Percentiles rank a stretch among this genome's conserved stretches.
Conservation (phyloP, 108 stramenopile species). For the Cyclotella distinguenda region DNA sequence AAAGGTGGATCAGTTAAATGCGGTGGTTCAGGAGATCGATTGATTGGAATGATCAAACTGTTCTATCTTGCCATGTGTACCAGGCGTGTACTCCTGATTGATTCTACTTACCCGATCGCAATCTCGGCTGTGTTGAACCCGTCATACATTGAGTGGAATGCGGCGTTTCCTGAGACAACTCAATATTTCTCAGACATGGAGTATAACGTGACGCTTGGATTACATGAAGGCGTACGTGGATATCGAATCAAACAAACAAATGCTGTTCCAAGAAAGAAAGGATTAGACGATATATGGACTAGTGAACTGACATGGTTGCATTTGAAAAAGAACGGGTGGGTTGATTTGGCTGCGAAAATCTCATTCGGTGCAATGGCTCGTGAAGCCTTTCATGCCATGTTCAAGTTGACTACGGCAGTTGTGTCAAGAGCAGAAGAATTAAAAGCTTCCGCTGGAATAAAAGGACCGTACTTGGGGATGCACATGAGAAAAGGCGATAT, state of each 20-base stretch:
- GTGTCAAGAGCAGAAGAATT: not conserved
- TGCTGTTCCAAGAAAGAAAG: not conserved
- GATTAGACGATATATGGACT: not conserved
- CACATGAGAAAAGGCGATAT: constrained; percentile 9
- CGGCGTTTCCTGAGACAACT: not conserved
- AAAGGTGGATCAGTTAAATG: not conserved
- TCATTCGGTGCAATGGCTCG: not conserved
- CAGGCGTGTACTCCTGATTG: not conserved
- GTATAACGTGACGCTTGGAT: not conserved
- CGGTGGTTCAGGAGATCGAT: not conserved
- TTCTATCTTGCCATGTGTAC: constrained; percentile 6
- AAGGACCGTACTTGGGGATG: constrained; percentile 1
- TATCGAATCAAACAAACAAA: not conserved
- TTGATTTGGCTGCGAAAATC: not conserved
- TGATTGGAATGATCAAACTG: constrained; percentile 11
- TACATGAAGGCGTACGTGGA: not conserved
- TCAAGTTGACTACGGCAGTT: not conserved
- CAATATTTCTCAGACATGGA: not conserved
- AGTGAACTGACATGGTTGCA: not conserved
- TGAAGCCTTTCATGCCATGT: not conserved
- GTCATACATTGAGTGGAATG: constrained; percentile 6
- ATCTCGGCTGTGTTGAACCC: not conserved
- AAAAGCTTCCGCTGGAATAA: not conserved
- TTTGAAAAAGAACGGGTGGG: not conserved
- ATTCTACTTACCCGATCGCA: not conserved